Conservation (phyloP, 495 filamentous ascomycete genomes). For the Trichocladium uniseriatum region DNA sequence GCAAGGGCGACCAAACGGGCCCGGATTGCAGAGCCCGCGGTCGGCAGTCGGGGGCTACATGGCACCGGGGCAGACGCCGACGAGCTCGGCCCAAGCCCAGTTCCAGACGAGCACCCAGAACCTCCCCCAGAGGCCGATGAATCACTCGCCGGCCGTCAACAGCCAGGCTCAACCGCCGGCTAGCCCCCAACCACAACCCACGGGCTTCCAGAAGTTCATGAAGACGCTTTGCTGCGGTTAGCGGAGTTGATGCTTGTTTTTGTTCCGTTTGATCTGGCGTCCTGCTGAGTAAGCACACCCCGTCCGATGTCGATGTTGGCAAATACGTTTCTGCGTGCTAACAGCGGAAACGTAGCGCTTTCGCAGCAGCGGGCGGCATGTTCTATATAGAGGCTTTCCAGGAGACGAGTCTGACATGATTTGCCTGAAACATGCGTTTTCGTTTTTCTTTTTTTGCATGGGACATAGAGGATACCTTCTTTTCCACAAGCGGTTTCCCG, state of each 20-base stretch:
- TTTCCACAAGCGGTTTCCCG: conserved; percentile 21
- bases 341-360: neutral
- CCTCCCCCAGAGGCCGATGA: conserved; percentile 57
- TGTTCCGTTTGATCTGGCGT: conserved; percentile 10
- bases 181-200: conserved; percentile 42
- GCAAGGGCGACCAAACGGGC: conserved; percentile 75
- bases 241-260: conserved; percentile 16
- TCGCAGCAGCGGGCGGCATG: conserved; percentile 6
- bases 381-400: conserved; percentile 19
- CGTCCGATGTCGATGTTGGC: neutral
- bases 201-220: conserved; percentile 64
- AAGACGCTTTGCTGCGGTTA: conserved; percentile 76
- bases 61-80: conserved; percentile 50
- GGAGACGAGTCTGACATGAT: conserved; percentile 23
- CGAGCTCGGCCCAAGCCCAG: conserved; percentile 77
- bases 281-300: conserved; percentile 11
- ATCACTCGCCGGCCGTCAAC: conserved; percentile 45
- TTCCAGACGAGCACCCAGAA: conserved; percentile 86
- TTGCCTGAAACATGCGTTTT: conserved; percentile 17
- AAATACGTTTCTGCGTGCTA: neutral
- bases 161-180: conserved; percentile 31
- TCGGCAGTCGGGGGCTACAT: conserved; percentile 60
- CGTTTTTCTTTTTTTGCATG: conserved; percentile 24
- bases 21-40: conserved; percentile 66
- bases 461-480: conserved; percentile 28